These are phyloP conservation scores for Pisolithus sp. DNA, from an alignment of 768 basidiomycete species.

Conservation along the genomic window DNA sequence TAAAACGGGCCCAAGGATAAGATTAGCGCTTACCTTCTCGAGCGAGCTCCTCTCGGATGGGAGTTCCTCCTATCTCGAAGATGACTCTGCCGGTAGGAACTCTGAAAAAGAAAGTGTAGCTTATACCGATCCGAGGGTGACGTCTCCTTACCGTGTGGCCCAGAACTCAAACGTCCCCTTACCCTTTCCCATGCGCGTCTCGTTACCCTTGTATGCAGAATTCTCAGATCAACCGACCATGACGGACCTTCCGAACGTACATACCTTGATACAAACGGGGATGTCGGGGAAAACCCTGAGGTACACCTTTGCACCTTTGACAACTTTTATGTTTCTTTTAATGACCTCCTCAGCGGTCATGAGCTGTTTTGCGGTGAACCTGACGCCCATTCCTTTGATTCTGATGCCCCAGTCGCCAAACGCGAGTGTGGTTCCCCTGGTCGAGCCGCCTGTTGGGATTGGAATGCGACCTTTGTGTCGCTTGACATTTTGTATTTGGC, in stretches of 20 bases:
- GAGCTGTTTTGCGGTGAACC: constrained; percentile 87
- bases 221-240: background rate
- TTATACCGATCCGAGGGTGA: background rate
- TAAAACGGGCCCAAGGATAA: background rate
- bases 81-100: constrained; percentile 86
- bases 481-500: constrained; percentile 76
- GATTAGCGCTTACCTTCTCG: constrained; percentile 61
- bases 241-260: constrained; percentile 10
- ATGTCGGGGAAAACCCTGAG: constrained; percentile 86
- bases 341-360: constrained; percentile 82
- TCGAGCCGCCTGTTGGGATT: constrained; percentile 84
- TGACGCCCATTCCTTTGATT: constrained; percentile 73
- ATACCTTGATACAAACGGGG: constrained; percentile 95
- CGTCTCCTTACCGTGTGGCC: constrained; percentile 67
- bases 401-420: constrained; percentile 89
- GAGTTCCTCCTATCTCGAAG: constrained; percentile 87
- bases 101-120: no score
- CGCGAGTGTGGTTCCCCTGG: constrained; percentile 86
- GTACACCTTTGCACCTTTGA: constrained; percentile 85
- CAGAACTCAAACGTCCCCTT: constrained; percentile 97
- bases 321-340: constrained; percentile 79
- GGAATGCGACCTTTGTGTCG: constrained; percentile 88
- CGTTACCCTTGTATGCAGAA: constrained; percentile 64
- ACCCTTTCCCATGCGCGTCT: constrained; percentile 99
- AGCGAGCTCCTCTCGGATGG: constrained; percentile 88